These are phyloP conservation scores for Acanthamoeba culbertsoni DNA, from an alignment of 208 protist genomes.

Conservation along the genomic window DNA sequence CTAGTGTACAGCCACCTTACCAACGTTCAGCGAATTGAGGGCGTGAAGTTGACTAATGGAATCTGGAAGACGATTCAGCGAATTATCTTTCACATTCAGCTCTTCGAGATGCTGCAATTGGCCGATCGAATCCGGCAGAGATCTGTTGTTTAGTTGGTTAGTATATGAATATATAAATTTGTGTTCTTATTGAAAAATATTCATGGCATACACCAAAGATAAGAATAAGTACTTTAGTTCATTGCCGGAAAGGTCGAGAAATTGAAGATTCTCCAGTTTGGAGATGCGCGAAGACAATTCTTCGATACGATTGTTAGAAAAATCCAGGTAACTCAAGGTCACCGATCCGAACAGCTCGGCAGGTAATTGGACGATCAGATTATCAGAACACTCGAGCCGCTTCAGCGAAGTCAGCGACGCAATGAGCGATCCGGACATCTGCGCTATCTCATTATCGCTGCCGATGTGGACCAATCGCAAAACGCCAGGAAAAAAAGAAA, in stretches of 20 bases:
- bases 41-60: neutral
- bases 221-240: neutral
- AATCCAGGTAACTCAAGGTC: neutral
- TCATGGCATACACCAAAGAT: neutral
- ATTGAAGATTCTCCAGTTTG: neutral
- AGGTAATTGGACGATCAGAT: neutral
- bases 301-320: constrained; percentile 6
- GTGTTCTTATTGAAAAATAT: neutral
- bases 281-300: neutral
- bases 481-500: no score
- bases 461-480: no score
- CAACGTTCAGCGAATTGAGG: neutral
- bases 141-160: neutral
- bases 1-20: neutral
- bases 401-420: neutral
- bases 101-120: neutral
- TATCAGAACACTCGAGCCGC: constrained; percentile 18
- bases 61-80: neutral
- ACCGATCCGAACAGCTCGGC: neutral
- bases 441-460: neutral
- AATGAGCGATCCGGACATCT: neutral
- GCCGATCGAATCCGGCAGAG: neutral
- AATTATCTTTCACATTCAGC: neutral
- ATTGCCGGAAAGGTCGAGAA: neutral
- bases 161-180: neutral